Evolutionary conservation across 352 stramenopile species (phyloP).

Genomic region (Pythium sp.): DNA sequence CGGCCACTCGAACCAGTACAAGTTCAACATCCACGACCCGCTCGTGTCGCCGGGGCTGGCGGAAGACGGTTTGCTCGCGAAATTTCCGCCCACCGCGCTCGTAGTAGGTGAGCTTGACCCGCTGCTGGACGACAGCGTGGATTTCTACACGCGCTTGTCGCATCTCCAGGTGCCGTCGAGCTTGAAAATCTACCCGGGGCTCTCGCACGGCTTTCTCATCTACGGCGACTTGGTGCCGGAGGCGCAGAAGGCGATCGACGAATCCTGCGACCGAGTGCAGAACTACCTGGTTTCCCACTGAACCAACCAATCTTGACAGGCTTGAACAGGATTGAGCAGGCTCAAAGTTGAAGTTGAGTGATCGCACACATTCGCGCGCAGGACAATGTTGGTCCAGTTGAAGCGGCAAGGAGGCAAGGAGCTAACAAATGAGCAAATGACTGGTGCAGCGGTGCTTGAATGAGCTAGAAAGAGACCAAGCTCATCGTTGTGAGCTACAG

Average conservation of each 20-base stretch:
- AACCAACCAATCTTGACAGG: background rate
- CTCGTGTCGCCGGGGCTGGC: slow-evolving; percentile 81
- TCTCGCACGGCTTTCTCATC: slow-evolving; percentile 87
- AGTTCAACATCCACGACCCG: slow-evolving; percentile 86
- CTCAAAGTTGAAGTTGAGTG: background rate
- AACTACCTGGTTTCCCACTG: slow-evolving; percentile 27
- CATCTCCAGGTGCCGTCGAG: slow-evolving; percentile 72
- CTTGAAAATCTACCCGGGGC: slow-evolving; percentile 82
- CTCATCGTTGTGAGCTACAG: background rate
- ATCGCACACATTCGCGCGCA: background rate
- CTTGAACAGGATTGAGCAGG: background rate
- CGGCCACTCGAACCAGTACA: slow-evolving; percentile 84
- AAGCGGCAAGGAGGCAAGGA: background rate
- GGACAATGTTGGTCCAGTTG: background rate
- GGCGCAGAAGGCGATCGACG: slow-evolving; percentile 76
- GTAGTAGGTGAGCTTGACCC: slow-evolving; percentile 86
- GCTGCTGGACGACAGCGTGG: slow-evolving; percentile 86
- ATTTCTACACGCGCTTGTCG: slow-evolving; percentile 86
- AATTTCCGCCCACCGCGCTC: slow-evolving; percentile 80
- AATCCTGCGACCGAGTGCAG: slow-evolving; percentile 77
- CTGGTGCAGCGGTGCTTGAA: background rate
- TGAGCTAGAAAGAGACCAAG: background rate
- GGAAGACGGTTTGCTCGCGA: slow-evolving; percentile 65
- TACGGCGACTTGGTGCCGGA: slow-evolving; percentile 82
- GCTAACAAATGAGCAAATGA: background rate